Conservation (phyloP, 148 eudicot genomes). For the Chenopodium suecicum region DNA sequence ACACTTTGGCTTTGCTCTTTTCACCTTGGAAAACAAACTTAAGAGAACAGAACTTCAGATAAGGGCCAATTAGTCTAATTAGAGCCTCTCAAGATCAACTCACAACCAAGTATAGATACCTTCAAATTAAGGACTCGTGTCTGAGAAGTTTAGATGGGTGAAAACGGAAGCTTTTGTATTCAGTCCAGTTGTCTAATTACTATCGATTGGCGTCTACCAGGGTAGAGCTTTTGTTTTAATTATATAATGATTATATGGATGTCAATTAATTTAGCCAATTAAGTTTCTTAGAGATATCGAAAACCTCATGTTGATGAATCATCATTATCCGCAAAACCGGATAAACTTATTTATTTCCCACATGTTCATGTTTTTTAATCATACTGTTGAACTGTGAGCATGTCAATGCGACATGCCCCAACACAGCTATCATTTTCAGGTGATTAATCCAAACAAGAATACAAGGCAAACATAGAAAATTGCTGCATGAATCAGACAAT, state of each 20-base stretch:
- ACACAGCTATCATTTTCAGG: slow-evolving; percentile 1
- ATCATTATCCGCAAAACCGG: background rate
- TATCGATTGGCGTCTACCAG: background rate
- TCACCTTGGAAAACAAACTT: background rate
- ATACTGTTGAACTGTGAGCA: background rate
- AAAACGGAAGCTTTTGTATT: background rate
- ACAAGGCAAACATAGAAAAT: background rate
- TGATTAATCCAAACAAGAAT: background rate
- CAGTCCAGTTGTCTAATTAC: background rate
- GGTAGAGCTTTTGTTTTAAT: background rate
- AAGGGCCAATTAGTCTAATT: background rate
- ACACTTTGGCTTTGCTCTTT: background rate
- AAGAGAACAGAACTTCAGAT: too few relatives aligned
- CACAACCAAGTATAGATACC: background rate
- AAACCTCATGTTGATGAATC: background rate
- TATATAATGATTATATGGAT: background rate
- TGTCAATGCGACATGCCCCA: slow-evolving; percentile 6
- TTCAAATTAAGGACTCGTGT: background rate
- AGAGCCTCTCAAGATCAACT: background rate
- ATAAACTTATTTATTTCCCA: background rate
- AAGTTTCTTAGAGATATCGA: background rate
- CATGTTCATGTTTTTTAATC: background rate
- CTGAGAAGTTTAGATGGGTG: background rate
- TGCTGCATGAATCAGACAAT: slow-evolving; percentile 10
- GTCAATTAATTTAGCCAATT: background rate